These are phyloP conservation scores for Chlamydomonas schloesseri DNA, from an alignment of 139 green algal genomes.

Conservation along the genomic window DNA sequence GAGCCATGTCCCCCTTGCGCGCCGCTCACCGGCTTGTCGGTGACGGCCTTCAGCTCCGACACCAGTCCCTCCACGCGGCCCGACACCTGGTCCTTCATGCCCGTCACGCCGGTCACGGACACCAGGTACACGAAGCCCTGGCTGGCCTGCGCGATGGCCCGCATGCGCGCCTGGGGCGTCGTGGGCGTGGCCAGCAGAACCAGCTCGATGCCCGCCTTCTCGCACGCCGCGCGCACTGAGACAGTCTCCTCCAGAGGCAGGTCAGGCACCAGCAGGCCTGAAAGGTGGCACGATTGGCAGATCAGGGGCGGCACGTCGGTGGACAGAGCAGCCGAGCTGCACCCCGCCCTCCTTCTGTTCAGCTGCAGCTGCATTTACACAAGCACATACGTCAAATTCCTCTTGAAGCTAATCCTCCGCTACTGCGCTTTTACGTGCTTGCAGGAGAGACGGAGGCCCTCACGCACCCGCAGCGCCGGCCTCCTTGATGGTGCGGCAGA, in stretches of 20 bases:
- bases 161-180: conserved; percentile 78
- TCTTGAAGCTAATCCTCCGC: too few species aligned
- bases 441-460: too few species aligned
- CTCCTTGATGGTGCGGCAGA: conserved; percentile 86
- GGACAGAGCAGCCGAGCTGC: too few species aligned
- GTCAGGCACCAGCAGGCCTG: conserved; percentile 96
- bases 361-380: too few species aligned
- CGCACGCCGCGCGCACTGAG: conserved; percentile 75
- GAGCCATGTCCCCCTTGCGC: too few species aligned
- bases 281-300: not conserved
- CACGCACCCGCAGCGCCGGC: conserved; percentile 82
- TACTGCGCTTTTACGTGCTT: too few species aligned
- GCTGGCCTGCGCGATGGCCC: conserved; percentile 84
- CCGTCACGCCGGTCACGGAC: conserved; percentile 94
- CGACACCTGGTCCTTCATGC: conserved; percentile 75
- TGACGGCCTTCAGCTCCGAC: conserved; percentile 75
- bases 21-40: conserved; percentile 79
- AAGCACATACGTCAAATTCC: too few species aligned
- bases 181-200: conserved; percentile 95
- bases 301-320: not conserved
- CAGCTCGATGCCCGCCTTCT: conserved; percentile 88
- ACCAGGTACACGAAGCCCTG: conserved; percentile 99
- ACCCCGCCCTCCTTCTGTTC: too few species aligned
- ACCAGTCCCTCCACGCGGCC: conserved; percentile 89
- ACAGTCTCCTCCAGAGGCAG: conserved; percentile 97